Base-by-base conservation (phyloP, 371 early-diverging fungal genomes). In the Syncephalis fuscata region DNA sequence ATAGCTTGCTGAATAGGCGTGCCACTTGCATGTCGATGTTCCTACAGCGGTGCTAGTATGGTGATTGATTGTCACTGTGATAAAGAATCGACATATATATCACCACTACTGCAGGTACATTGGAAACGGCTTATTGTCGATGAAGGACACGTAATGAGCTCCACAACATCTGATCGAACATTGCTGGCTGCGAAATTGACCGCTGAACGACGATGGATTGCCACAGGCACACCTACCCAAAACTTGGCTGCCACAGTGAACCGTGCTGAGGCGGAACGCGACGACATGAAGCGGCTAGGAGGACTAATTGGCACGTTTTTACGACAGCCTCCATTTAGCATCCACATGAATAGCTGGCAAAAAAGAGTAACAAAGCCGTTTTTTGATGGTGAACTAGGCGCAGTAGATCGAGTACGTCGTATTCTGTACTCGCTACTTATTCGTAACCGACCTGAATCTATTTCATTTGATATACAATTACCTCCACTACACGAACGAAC, bases 81-180 rank as follows among this genome's bases (percentile, higher is more conserved):
- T 0, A 19, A 16, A 21, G 24, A 42, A n/a, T 0, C 46, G 50
- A 1, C 23, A 46, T 44, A 32, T 11, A 51, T 65, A 21, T 82
- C 82, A 0, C 81, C 87, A 5, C 58, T 87, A 7, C 63, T 76
- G 40, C 66, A 71, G 26, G 63, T 84, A 1, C 79, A 75, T 24
- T 83, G 82, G 77, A 73, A 79, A 54, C 64, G 85, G 10, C 52
- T 85, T 21, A 79, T 87, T 48, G 76, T 82, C 11, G 88, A 85
- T 58, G 82, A 80, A 49, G 82, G 82, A 14, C 78, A 79, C 38
- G 56, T 65, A 32, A 63, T 80, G 71, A 63, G 60, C 20, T 47
- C 51, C 16, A 57, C 59, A 23, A 61, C 62, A 22, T 61, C 67
- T 0, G 58, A 56, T 19, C 60, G 65, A 27, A 57, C 70, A 0